A percentile compares a stretch with the other conserved stretches of the same genome.
phyloP scores from a whole-genome alignment of 257 asterid genomes.

The Fraxinus excelsior region DNA sequence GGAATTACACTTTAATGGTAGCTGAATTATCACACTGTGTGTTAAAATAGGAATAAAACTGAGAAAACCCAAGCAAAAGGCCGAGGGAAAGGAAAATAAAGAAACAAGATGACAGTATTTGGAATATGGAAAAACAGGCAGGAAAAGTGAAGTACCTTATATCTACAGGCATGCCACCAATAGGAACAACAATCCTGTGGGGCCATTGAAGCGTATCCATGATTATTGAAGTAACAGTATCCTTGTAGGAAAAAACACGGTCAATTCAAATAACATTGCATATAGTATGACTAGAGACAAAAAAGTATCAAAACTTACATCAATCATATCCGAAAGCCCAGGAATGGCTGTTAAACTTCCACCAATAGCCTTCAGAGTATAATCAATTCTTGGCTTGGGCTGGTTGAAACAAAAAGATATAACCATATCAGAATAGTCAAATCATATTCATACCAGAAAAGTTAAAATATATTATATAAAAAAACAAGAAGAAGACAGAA shows the following conservation, averaged over 20 bases:
- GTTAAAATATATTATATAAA: neutral
- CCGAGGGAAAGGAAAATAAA: neutral
- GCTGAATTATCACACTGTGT: constrained; percentile 6
- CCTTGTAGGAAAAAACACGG: constrained; percentile 45
- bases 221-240: constrained; percentile 82
- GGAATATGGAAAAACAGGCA: constrained; percentile 14
- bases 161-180: constrained; percentile 86
- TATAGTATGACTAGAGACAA: constrained; percentile 7
- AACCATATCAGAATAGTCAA: constrained; percentile 14
- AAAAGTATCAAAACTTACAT: constrained; percentile 53
- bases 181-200: constrained; percentile 96
- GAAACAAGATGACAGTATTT: constrained; percentile 6
- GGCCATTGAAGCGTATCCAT: constrained; percentile 98
- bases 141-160: constrained; percentile 50
- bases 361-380: constrained; percentile 91
- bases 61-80: neutral
- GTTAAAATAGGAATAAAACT: neutral
- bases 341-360: constrained; percentile 98
- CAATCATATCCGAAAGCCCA: constrained; percentile 95
- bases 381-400: constrained; percentile 97
- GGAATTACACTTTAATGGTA: neutral
- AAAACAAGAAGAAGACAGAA: neutral
- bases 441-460: neutral
- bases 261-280: constrained; percentile 33
- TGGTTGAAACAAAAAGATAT: constrained; percentile 38